Evolutionary conservation across 2,329 filamentous ascomycete genomes (phyloP), one percentile per base, ranked within the genome.

Genomic region (Colletotrichum sp.): DNA sequence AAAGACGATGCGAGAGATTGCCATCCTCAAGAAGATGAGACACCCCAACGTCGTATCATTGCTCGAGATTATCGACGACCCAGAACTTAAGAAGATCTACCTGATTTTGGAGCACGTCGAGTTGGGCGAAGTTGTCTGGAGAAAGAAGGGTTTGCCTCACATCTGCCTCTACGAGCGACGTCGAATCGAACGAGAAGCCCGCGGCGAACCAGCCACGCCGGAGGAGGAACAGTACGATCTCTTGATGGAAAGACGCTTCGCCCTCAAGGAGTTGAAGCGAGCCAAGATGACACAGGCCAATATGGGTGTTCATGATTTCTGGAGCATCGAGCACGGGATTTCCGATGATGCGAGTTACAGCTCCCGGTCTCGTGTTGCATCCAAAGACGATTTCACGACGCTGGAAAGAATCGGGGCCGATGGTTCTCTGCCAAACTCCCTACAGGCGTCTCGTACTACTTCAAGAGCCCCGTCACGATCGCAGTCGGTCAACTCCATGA

Each of bases 21-120:
- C 97, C 82, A 99, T 99, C 74, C 89, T 99, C 81, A 99, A 99
- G 85, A 99, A 99, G 88, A 98, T 98, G 70, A 93, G 96, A 34
- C 97, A 99, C 84, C 94, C 95, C n/a, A 98, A 99, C 82, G 95
- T 99, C 55, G 97, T 99, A 77, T 96, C 95, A 80, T 89, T 99
- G 52, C 91, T 99, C 78, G 97, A 99, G 86, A 96, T 99, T 81
- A 99, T 99, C 81, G 97, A 99, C 83, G 97, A 99, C 83, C 96
- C 96, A 3, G 95, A 96, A 81, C 92, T 96, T 75, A 97, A 98
- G 87, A 99, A 99, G 87, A 98, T 99, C 77, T 99, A 99, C 86
- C 96, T 99, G 87, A 95, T 99, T 24, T 90, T 99, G 59, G 97
- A 99, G 84, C 96, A 96, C 84, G 96, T 98, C 72, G 95, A 98